Conservation (phyloP, 441 rosid genomes). For the Erysimum pusillum region DNA sequence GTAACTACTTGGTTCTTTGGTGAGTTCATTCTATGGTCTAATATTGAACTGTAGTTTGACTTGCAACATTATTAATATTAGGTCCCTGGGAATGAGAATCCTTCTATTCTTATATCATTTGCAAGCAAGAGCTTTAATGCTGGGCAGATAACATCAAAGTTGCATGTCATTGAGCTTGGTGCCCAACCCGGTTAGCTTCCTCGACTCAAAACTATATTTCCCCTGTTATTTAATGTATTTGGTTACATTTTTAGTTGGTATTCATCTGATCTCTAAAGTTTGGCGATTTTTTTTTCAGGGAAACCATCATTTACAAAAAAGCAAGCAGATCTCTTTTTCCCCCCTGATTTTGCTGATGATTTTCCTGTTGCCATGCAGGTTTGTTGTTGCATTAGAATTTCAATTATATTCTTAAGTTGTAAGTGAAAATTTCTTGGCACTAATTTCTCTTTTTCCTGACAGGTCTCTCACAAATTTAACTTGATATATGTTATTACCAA, state of each 20-base stretch:
- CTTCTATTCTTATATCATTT: conserved; percentile 91
- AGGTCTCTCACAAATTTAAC: conserved; percentile 97
- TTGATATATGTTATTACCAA: conserved; percentile 97
- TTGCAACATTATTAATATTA: conserved; percentile 39
- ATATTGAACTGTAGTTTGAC: conserved; percentile 38
- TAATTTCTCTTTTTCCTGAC: conserved; percentile 49
- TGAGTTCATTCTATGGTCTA: conserved; percentile 8
- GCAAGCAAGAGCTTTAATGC: conserved; percentile 90
- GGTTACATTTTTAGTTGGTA: conserved; percentile 8
- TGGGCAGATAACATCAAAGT: conserved; percentile 90
- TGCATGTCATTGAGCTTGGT: conserved; percentile 99
- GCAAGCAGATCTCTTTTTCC: conserved; percentile 99
- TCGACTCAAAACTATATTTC: conserved; percentile 20
- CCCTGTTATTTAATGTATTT: conserved; percentile 10
- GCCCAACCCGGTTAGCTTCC: conserved; percentile 87
- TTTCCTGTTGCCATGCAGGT: conserved; percentile 99
- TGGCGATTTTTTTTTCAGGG: conserved; percentile 56
- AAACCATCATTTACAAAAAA: conserved; percentile 95
- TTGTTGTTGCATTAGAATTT: conserved; percentile 34
- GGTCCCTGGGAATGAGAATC: conserved; percentile 98
- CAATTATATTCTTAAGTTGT: conserved; percentile 25
- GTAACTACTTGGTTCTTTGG: conserved; percentile 49
- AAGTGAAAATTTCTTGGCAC: conserved; percentile 33
- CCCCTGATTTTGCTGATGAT: conserved; percentile 99
- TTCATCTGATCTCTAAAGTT: conserved; percentile 26